Conservation (phyloP, 108 stramenopile genomes). For the Skeletonema grethae region DNA sequence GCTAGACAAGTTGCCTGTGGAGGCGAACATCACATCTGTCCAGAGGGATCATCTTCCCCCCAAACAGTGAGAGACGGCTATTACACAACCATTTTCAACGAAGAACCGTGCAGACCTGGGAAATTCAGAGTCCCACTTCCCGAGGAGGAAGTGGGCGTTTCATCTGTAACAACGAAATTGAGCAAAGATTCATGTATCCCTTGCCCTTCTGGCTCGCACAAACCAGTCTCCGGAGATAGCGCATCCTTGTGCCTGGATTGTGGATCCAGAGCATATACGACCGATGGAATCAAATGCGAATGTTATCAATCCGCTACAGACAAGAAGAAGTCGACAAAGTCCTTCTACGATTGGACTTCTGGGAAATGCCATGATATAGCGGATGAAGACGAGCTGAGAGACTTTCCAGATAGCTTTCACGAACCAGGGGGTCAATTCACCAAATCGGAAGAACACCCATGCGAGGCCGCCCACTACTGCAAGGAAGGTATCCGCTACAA, state of each 20-base stretch:
- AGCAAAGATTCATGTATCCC: slow-evolving; percentile 15
- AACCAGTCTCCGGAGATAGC: slow-evolving; percentile 25
- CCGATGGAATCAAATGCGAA: slow-evolving; percentile 30
- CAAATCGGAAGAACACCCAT: slow-evolving; percentile 15
- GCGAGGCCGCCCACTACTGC: slow-evolving; percentile 32
- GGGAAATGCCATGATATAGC: slow-evolving; percentile 16
- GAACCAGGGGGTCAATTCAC: slow-evolving; percentile 28
- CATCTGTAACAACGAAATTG: slow-evolving; percentile 11
- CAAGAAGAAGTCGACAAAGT: neutral
- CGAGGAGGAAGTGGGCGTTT: slow-evolving; percentile 1
- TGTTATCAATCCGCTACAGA: slow-evolving; percentile 46
- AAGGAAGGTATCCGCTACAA: slow-evolving; percentile 25
- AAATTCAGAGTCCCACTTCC: slow-evolving; percentile 18
- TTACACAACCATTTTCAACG: slow-evolving; percentile 27
- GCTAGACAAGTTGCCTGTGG: slow-evolving; percentile 40
- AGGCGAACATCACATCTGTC: slow-evolving; percentile 26
- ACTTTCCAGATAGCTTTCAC: slow-evolving; percentile 21
- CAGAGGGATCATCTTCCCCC: slow-evolving; percentile 28
- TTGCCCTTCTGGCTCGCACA: slow-evolving; percentile 34
- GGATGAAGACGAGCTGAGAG: neutral
- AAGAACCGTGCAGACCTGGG: slow-evolving; percentile 39
- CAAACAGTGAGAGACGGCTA: slow-evolving; percentile 23
- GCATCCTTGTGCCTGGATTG: slow-evolving; percentile 21
- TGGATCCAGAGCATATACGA: slow-evolving; percentile 31
- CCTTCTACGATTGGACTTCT: slow-evolving; percentile 21